Conservation (phyloP, 2,329 filamentous ascomycete genomes). For the Dothideomycetes sp. region DNA sequence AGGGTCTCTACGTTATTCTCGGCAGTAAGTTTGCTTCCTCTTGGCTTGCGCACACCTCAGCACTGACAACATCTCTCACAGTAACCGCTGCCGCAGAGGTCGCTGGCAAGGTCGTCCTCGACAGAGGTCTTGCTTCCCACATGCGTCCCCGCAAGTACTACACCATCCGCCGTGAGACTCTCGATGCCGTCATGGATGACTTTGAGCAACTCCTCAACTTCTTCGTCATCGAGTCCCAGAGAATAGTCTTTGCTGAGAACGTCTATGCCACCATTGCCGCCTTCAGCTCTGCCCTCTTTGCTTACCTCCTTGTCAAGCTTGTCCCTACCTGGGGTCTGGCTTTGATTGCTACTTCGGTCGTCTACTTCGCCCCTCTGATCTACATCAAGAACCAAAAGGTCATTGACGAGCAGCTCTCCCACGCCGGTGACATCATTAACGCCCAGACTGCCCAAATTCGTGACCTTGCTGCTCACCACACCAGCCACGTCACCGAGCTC, state of each 20-base stretch:
- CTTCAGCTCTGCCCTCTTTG: conserved; percentile 46
- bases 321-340: conserved; percentile 54
- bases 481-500: conserved; percentile 45
- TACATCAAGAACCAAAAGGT: conserved; percentile 56
- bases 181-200: conserved; percentile 51
- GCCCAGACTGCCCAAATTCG: conserved; percentile 49
- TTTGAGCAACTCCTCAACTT: conserved; percentile 56
- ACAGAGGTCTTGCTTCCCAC: conserved; percentile 48
- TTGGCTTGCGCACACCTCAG: conserved; percentile 3
- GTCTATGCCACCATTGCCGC: conserved; percentile 47
- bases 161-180: conserved; percentile 52
- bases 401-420: conserved; percentile 49
- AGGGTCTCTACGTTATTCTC: conserved; percentile 46
- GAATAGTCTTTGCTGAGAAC: conserved; percentile 56
- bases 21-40: conserved; percentile 35
- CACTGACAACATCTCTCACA: conserved; percentile 17
- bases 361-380: conserved; percentile 50
- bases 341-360: conserved; percentile 42
- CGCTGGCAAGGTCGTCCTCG: conserved; percentile 43
- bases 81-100: conserved; percentile 48
- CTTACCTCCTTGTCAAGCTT: conserved; percentile 56
- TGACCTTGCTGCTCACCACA: conserved; percentile 49
- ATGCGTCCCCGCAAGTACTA: conserved; percentile 56
- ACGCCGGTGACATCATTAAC: conserved; percentile 42
- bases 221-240: conserved; percentile 57